Conservation (phyloP, 1,139 yeast genomes). For the Saccharomyces hybrid region DNA sequence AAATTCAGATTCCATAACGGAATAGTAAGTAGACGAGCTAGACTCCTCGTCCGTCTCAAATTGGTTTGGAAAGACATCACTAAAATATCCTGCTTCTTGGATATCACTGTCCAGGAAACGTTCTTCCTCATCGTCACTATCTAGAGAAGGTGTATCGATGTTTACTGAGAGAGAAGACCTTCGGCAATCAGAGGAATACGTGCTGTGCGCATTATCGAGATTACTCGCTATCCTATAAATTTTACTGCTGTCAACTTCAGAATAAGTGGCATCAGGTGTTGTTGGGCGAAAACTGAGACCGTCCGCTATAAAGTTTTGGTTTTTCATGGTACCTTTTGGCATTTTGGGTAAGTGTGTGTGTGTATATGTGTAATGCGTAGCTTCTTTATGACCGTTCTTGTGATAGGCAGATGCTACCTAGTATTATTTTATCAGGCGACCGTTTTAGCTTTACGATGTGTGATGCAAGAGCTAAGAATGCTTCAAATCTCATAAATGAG, state of each 20-base stretch:
- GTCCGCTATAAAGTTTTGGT: neutral
- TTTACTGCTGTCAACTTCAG: neutral
- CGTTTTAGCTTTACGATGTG: neutral
- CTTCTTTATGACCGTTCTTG: neutral
- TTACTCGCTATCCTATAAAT: neutral
- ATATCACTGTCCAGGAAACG: neutral
- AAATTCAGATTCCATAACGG: conserved; percentile 9
- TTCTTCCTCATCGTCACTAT: neutral
- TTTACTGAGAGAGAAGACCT: neutral
- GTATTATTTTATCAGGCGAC: neutral
- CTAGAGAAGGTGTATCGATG: neutral
- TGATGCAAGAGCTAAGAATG: neutral
- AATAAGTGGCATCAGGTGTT: neutral
- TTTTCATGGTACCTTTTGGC: neutral
- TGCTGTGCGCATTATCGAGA: neutral
- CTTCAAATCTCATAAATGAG: neutral
- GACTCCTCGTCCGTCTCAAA: neutral
- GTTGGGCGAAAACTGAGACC: neutral
- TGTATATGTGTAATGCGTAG: neutral
- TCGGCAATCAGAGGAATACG: neutral
- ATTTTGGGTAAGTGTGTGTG: neutral
- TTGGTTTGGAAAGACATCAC: neutral
- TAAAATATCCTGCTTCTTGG: neutral
- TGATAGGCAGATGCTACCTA: neutral
- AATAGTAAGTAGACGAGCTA: neutral